Base-by-base conservation (phyloP, 2,329 filamentous ascomycete genomes). In the Shiraia sp. region DNA sequence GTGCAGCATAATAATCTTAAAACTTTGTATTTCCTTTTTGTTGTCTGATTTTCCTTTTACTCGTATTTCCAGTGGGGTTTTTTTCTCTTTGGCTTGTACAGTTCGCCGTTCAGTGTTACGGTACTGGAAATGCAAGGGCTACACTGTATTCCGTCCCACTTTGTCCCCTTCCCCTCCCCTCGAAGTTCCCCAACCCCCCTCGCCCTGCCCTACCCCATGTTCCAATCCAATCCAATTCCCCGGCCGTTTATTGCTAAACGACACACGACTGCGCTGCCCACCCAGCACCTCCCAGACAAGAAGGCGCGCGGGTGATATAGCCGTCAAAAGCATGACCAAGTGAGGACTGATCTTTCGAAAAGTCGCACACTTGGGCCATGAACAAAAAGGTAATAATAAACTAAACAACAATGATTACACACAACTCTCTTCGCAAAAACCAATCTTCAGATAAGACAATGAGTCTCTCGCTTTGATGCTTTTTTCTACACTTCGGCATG, bases 181-280 rank as follows among this genome's bases (percentile, higher is more conserved):
- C 29, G 24, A 39, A 19, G 37, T n/a, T 29, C 46, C 49, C 41
- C 37, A 32, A 35, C 22, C 37, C 46, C 51, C 31, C 48, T 53
- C 50, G 40, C 19, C 44, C 44, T 44, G 31, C 17, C 44, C 34
- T 31, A 25, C 27, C 22, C 32, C n/a, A n/a, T n/a, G n/a, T 43
- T 36, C 35, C n/a, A n/a, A n/a, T n/a, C n/a, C n/a, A n/a, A n/a
- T n/a, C 41, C 32, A 32, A 32, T 36, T 36, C 36, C 44, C 42
- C 48, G 51, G 48, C 35, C 42, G 41, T 32, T 10, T 26, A 40
- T 42, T 22, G 19, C 19, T 22, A 22, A 8, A 22, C 44, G 44
- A 52, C 57, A 57, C 49, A 47, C 50, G 55, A 61, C 57, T 63
- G 57, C 59, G 59, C 59, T 61, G 60, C 53, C 57, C 57, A 36